A percentile compares a stretch with the other conserved stretches of the same genome.
These are phyloP conservation scores for Cutaneotrichosporon daszewskae DNA, from an alignment of 1,284 basidiomycete species.

Conservation along the genomic window DNA sequence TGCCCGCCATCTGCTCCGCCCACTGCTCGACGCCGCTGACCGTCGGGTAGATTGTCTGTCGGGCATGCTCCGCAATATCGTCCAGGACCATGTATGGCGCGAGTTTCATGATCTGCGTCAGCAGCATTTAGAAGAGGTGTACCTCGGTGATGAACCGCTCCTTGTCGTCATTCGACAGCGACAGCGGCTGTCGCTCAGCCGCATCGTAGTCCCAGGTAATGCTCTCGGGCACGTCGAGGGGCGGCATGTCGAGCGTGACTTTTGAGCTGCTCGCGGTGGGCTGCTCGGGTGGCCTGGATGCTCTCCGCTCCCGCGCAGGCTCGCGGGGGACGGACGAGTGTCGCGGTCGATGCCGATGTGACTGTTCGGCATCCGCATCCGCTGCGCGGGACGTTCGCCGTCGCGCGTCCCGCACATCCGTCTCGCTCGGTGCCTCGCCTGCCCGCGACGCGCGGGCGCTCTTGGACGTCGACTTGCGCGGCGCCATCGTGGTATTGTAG, in stretches of 20 bases:
- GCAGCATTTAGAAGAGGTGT: not conserved
- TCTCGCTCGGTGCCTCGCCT: not conserved
- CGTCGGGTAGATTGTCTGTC: slow-evolving; percentile 28
- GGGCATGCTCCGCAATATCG: slow-evolving; percentile 38
- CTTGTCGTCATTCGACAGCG: slow-evolving; percentile 27
- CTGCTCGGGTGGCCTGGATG: not conserved
- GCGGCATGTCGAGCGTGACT: slow-evolving; percentile 25
- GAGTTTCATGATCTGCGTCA: slow-evolving; percentile 36
- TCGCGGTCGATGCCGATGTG: not conserved
- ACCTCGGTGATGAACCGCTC: slow-evolving; percentile 37
- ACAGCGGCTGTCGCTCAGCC: slow-evolving; percentile 1
- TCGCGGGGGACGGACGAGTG: not conserved
- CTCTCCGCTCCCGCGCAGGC: not conserved
- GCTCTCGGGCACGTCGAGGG: slow-evolving; percentile 24
- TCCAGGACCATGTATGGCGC: slow-evolving; percentile 32
- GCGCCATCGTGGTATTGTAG: slow-evolving; percentile 7
- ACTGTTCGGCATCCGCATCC: not conserved
- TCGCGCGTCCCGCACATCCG: too few species aligned
- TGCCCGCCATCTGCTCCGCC: slow-evolving; percentile 16
- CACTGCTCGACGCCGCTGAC: slow-evolving; percentile 33
- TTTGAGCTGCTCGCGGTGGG: slow-evolving; percentile 22
- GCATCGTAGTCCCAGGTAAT: slow-evolving; percentile 34
- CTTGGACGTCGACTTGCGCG: slow-evolving; percentile 19
- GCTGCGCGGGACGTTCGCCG: too few species aligned
- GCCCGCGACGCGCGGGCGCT: not conserved